Conservation (phyloP, 2,329 filamentous ascomycete species). For the Penicillium sp. region DNA sequence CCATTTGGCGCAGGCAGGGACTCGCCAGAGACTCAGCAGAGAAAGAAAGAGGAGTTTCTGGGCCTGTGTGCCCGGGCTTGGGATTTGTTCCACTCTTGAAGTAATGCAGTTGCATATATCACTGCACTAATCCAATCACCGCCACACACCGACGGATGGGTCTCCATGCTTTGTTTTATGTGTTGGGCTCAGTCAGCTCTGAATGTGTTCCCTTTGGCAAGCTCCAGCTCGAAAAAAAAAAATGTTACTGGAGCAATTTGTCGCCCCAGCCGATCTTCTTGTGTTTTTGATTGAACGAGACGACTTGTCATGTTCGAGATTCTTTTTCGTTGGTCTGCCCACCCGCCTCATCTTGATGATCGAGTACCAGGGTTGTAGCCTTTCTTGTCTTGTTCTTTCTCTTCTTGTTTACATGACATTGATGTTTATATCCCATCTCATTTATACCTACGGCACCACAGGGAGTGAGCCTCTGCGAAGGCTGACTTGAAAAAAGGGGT, state of each 20-base stretch:
- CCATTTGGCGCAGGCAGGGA: conserved; percentile 82
- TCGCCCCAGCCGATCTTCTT: neutral
- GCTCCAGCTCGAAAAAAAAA: neutral
- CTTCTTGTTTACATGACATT: conserved; percentile 18
- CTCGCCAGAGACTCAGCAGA: conserved; percentile 77
- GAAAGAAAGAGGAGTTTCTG: conserved; percentile 93
- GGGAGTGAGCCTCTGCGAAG: conserved; percentile 14
- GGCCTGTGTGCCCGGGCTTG: conserved; percentile 84
- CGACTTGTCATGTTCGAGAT: conserved; percentile 1
- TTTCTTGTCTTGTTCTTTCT: neutral
- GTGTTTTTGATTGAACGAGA: neutral
- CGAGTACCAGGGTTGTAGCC: neutral
- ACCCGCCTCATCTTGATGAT: conserved; percentile 17
- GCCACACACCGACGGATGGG: neutral
- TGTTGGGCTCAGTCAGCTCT: neutral
- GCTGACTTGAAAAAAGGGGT: conserved; percentile 22
- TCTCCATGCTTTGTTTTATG: neutral
- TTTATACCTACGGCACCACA: conserved; percentile 23
- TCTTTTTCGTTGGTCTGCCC: neutral
- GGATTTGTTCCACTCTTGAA: conserved; percentile 93
- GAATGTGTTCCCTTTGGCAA: neutral
- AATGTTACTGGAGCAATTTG: neutral
- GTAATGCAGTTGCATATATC: neutral
- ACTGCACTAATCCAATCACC: neutral
- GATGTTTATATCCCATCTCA: conserved; percentile 26